Base-by-base conservation (phyloP, 1,139 yeast genomes). In the Pneumocystis oryctolagi region DNA sequence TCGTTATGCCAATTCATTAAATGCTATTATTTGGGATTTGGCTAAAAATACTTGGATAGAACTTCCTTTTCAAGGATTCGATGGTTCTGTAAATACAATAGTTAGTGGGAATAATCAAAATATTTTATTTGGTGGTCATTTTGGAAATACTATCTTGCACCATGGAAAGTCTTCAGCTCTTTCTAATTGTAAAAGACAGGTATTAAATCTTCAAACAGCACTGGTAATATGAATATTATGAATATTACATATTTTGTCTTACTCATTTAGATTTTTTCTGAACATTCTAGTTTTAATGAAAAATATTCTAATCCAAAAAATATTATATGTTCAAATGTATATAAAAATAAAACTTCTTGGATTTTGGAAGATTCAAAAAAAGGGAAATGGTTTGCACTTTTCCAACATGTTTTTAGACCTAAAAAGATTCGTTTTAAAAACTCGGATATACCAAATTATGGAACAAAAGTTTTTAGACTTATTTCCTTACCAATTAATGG, bases 401-500 rank as follows among this genome's bases (percentile, higher is more conserved):
- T 87, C 64, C 85, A 89, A 1, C 79, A 75, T 68, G 78, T 79
- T 1, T 75, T 85, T 35, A 73, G 76, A 5, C 96, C 97, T 0
- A 82, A 94, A 0, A 85, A 87, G 68, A 78, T 89, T 18, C 78
- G 97, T 65, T 71, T 92, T 6, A 87, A 82, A 71, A 82, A 88
- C 66, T 69, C 75, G 1, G 73, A 76, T 14, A 76, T 78, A 6
- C 77, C 77, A 53, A 76, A 78, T 62, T 75, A 77, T 60, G 85
- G 87, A 9, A 82, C 87, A 3, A 79, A 84, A 64, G 68, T 79
- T 6, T 90, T 89, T 73, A 79, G 97, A 70, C 77, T 92, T 28
- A 76, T 86, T 62, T 83, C 96, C 0, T 77, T 80, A 64, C 97
- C 97, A 1, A 80, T 89, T 59, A 81, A 85, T 68, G 90, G 97